phyloP scores from a whole-genome alignment of 2,329 filamentous ascomycete species.

The Dendryphion nanum region DNA sequence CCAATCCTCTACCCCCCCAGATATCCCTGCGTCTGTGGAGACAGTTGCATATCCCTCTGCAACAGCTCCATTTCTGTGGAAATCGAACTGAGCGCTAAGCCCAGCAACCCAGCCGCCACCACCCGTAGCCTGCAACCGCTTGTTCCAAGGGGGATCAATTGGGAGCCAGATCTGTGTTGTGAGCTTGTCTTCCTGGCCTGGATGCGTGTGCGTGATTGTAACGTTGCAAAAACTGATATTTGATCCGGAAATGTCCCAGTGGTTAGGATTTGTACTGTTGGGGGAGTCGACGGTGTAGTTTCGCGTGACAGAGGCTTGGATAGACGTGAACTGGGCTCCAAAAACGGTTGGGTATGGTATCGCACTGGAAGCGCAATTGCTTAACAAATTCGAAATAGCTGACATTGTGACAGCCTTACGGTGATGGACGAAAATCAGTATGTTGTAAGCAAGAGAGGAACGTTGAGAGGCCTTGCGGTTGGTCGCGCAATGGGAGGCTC shows the following conservation, averaged over 20 bases:
- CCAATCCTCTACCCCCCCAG: slow-evolving; percentile 2
- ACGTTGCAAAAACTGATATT: slow-evolving; percentile 17
- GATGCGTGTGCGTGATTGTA: slow-evolving; percentile 3
- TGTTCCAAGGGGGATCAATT: not conserved
- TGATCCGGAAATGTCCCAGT: slow-evolving; percentile 2
- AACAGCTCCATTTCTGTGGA: not conserved
- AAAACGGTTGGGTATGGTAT: slow-evolving; percentile 8
- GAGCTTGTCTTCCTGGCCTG: slow-evolving; percentile 2
- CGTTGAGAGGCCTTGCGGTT: too few relatives aligned
- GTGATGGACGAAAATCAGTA: too few relatives aligned
- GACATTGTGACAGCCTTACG: too few relatives aligned
- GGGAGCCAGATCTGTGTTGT: slow-evolving; percentile 1
- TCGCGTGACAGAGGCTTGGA: slow-evolving; percentile 4
- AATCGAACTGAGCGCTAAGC: too few relatives aligned
- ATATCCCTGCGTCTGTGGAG: not conserved
- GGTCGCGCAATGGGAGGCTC: too few relatives aligned
- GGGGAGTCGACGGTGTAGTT: slow-evolving; percentile 7
- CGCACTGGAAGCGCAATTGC: too few relatives aligned
- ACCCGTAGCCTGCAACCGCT: not conserved
- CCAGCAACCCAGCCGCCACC: not conserved
- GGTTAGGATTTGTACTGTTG: slow-evolving; percentile 6
- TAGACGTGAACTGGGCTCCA: slow-evolving; percentile 6
- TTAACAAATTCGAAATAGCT: too few relatives aligned
- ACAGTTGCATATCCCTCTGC: not conserved
- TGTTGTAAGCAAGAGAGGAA: too few relatives aligned